Percentiles rank a stretch among this genome's conserved stretches.
These are phyloP conservation scores for Suillus discolor DNA, from an alignment of 768 basidiomycete genomes.

Conservation along the genomic window DNA sequence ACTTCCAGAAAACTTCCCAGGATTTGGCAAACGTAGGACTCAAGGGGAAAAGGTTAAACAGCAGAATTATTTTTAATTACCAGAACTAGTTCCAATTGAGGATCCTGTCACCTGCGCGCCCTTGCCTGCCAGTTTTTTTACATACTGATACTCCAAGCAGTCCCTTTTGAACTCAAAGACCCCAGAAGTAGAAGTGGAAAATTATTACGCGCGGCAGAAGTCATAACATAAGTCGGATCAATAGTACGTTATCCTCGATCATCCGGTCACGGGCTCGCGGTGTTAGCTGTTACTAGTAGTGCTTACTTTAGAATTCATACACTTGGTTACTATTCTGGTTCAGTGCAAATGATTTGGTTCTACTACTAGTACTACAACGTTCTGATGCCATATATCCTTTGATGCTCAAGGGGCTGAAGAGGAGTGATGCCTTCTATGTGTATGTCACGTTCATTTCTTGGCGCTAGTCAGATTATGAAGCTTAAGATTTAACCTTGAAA, in stretches of 20 bases:
- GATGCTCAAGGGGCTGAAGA: background rate
- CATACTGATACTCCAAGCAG: background rate
- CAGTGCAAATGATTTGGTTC: background rate
- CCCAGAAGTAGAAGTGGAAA: background rate
- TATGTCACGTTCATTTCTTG: background rate
- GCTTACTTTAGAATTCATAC: background rate
- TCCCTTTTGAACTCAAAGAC: background rate
- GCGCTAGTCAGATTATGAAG: background rate
- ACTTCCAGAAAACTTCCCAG: background rate
- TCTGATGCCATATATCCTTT: background rate
- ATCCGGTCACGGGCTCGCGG: background rate
- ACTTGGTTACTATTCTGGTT: background rate
- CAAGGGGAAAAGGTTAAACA: background rate
- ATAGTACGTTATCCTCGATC: background rate
- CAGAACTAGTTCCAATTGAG: background rate
- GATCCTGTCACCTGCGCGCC: background rate
- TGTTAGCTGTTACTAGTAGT: background rate
- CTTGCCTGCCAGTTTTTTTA: background rate
- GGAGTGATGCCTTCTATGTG: no score
- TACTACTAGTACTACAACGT: no score
- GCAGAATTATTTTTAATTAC: background rate
- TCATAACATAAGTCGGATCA: background rate
- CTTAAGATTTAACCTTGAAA: slow-evolving; percentile 1
- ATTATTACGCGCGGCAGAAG: background rate
- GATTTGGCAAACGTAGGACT: background rate